Base-by-base conservation (phyloP, 1,139 yeast species). In the Debaryomyces robertsiae region DNA sequence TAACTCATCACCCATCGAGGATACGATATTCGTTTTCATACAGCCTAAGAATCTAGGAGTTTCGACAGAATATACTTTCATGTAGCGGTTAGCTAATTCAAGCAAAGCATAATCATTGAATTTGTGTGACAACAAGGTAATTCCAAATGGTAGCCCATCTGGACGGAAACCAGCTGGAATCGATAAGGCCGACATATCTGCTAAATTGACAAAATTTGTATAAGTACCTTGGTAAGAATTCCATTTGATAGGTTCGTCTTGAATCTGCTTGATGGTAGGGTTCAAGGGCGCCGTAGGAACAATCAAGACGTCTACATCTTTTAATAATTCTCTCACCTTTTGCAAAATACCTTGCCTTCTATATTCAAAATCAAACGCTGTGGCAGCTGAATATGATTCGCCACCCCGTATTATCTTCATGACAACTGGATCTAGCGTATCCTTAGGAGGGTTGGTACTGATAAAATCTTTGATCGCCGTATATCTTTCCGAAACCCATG, bases 401-500 rank as follows among this genome's bases (percentile, higher is more conserved):
- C 96, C 98, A 39, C 89, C 81, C 52, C 75, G 75, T 51, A 93
- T 84, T 57, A 93, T 89, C 25, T 73, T 62, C 33, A 73, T 62
- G n/a, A 91, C 98, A 6, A 89, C 85, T 34, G 95, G 94, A 61
- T 93, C 96, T 55, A 91, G 70, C 42, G 81, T 69, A 30, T 75
- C 71, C 34, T 68, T 76, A 25, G 93, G 88, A n/a, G 93, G 91
- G 52, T 81, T 77, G 14, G 87, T 69, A n/a, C 73, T 76, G 43
- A 87, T 73, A 56, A 90, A 87, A 30, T 84, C 87, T 52, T 80
- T 78, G 30, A 82, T 78, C 14, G 96, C 96, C 47, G 89, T 80
- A 65, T 82, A 90, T 52, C 98, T 79, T 68, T 93, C 98, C 19
- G 95, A 87, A 9, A 93, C 98, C 98, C 98, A 93, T n/a, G 98